Conservation (phyloP, 1,139 yeast species). For the Starmera stellimalicola region DNA sequence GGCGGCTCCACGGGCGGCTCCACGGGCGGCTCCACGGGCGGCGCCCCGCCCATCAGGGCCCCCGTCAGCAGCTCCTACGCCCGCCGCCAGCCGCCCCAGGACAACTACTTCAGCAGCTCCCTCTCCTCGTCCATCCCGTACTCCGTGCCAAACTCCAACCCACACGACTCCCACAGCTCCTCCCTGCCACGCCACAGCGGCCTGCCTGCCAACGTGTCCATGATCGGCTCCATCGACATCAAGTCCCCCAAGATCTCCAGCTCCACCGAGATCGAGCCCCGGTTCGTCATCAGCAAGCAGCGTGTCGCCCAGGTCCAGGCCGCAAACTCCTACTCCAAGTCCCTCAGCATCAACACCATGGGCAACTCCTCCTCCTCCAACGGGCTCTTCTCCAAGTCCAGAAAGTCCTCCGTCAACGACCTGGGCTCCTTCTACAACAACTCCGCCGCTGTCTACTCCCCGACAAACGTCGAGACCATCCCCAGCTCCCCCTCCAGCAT, state of each 20-base stretch:
- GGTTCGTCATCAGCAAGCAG: slow-evolving; percentile 67
- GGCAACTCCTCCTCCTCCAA: slow-evolving; percentile 2
- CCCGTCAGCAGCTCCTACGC: slow-evolving; percentile 17
- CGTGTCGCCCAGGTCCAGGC: slow-evolving; percentile 25
- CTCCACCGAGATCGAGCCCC: slow-evolving; percentile 41
- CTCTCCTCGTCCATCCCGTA: slow-evolving; percentile 61
- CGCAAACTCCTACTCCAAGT: slow-evolving; percentile 11
- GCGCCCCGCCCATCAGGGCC: slow-evolving; percentile 21
- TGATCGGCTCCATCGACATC: slow-evolving; percentile 46
- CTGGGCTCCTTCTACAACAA: slow-evolving; percentile 16
- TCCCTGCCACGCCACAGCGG: slow-evolving; percentile 39
- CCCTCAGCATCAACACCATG: slow-evolving; percentile 6
- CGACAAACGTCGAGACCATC: slow-evolving; percentile 14
- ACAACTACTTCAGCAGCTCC: slow-evolving; percentile 4
- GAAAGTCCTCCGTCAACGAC: slow-evolving; percentile 17
- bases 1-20: not conserved
- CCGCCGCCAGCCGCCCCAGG: slow-evolving; percentile 16
- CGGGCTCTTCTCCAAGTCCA: slow-evolving; percentile 16
- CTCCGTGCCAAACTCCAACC: slow-evolving; percentile 42
- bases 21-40: slow-evolving; percentile 7
- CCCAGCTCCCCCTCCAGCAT: slow-evolving; percentile 19
- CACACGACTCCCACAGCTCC: slow-evolving; percentile 11
- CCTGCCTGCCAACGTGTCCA: slow-evolving; percentile 43
- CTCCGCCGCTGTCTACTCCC: slow-evolving; percentile 3
- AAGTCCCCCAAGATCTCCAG: slow-evolving; percentile 59